A percentile compares a stretch with the other conserved stretches of the same genome.
Evolutionary conservation across 2,329 filamentous ascomycete species (phyloP).

Genomic region (Scorias spongiosa): DNA sequence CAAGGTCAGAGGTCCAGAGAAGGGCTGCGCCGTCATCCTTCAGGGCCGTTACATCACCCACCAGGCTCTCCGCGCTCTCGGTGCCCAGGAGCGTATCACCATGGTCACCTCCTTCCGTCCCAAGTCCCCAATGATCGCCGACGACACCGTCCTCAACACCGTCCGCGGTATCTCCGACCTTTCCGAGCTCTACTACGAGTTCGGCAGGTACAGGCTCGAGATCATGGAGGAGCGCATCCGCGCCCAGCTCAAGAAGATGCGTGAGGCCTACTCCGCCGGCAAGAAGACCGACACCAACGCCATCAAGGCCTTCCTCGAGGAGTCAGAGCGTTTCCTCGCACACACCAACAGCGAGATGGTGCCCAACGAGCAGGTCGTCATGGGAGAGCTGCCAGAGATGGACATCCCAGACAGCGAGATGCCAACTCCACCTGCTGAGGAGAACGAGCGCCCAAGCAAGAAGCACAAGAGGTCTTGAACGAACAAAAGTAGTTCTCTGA

Average conservation of each 20-base stretch:
- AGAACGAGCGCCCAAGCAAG: not conserved
- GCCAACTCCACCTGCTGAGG: not conserved
- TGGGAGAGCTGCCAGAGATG: conserved; percentile 6
- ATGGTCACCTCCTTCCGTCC: conserved; percentile 54
- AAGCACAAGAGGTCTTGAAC: not conserved
- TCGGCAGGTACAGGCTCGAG: conserved; percentile 46
- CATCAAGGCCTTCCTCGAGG: conserved; percentile 22
- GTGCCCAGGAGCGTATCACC: conserved; percentile 45
- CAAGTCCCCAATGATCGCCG: conserved; percentile 36
- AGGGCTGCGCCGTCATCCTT: conserved; percentile 48
- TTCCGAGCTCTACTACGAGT: conserved; percentile 45
- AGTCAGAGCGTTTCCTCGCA: conserved; percentile 19
- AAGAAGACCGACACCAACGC: conserved; percentile 19
- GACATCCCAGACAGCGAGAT: conserved; percentile 3
- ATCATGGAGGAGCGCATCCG: conserved; percentile 43
- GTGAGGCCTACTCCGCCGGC: conserved; percentile 19
- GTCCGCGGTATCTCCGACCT: conserved; percentile 45
- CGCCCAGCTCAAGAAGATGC: conserved; percentile 28
- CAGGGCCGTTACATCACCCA: conserved; percentile 55
- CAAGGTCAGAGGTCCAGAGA: conserved; percentile 46
- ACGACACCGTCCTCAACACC: conserved; percentile 46
- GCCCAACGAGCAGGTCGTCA: conserved; percentile 5
- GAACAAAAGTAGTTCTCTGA: too few relatives aligned
- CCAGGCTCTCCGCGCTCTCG: conserved; percentile 43
- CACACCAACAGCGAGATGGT: conserved; percentile 20